A percentile compares a stretch with the other conserved stretches of the same genome.
phyloP scores from a whole-genome alignment of 192 early-diverging fungal species.

The Phlyctochytrium bullatum region DNA sequence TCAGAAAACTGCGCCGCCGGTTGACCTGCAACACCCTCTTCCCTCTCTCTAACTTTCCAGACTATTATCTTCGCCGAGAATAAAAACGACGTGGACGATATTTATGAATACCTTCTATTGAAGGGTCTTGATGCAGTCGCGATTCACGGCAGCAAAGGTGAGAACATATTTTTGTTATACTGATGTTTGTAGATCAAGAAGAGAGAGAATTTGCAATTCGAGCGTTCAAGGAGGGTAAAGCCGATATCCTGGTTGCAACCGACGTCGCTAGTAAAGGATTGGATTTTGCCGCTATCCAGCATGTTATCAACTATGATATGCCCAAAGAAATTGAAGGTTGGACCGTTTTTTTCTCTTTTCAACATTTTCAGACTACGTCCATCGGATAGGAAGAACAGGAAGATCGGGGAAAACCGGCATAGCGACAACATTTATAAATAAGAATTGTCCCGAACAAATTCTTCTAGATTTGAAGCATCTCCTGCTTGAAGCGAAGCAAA shows the following conservation, averaged over 20 bases:
- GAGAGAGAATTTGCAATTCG: conserved; percentile 95
- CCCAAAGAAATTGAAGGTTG: conserved; percentile 99
- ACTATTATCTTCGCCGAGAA: conserved; percentile 97
- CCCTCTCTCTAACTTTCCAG: too few relatives aligned
- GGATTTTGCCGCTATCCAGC: conserved; percentile 94
- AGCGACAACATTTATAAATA: conserved; percentile 96
- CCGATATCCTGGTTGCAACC: conserved; percentile 95
- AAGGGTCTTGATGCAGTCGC: conserved; percentile 94
- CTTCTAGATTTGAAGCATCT: conserved; percentile 93
- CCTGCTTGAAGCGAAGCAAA: conserved; percentile 87
- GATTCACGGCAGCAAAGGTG: conserved; percentile 93
- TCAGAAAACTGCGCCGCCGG: conserved; percentile 95
- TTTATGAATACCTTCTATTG: conserved; percentile 91
- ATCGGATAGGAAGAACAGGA: conserved; percentile 96
- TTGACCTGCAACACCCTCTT: conserved; percentile 11
- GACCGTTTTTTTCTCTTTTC: too few relatives aligned
- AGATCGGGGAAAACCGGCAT: conserved; percentile 95
- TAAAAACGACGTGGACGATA: conserved; percentile 98
- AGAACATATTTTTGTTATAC: conserved; percentile 12
- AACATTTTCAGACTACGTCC: too few relatives aligned
- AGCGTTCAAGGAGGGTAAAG: conserved; percentile 84
- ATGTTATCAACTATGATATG: conserved; percentile 99
- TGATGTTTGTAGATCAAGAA: conserved; percentile 69
- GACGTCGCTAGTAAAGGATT: conserved; percentile 96
- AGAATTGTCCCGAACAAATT: conserved; percentile 87